Evolutionary conservation across 1,284 basidiomycete species (phyloP).

Genomic region (Rhizoctonia solani): DNA sequence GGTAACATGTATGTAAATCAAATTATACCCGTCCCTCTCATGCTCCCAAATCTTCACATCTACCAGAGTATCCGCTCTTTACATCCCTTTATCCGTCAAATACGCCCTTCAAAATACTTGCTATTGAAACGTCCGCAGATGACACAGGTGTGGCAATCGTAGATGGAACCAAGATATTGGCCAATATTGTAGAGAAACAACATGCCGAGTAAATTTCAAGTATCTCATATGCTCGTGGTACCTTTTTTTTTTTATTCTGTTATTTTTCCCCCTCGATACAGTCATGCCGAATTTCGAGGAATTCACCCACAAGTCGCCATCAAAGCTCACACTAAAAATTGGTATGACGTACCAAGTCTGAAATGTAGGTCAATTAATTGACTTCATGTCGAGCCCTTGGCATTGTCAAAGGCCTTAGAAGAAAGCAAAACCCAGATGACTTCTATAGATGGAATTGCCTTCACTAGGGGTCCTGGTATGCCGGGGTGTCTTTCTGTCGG

Average conservation of each 20-base stretch:
- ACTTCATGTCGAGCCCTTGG: conserved; percentile 62
- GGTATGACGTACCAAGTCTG: conserved; percentile 67
- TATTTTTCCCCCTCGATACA: conserved; percentile 42
- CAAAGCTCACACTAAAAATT: conserved; percentile 63
- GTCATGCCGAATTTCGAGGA: conserved; percentile 73
- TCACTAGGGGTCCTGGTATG: conserved; percentile 85
- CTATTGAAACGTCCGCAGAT: conserved; percentile 79
- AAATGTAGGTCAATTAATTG: conserved; percentile 18
- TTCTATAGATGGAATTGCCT: conserved; percentile 85
- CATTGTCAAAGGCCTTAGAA: conserved; percentile 66
- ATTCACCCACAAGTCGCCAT: conserved; percentile 84
- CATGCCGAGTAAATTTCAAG: conserved; percentile 56
- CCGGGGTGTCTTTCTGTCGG: conserved; percentile 77
- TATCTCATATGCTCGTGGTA: background rate
- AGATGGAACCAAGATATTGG: conserved; percentile 65
- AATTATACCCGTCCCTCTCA: background rate
- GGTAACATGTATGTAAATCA: conserved; percentile 21
- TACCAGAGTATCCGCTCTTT: background rate
- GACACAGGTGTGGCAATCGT: conserved; percentile 88
- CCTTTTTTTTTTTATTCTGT: background rate
- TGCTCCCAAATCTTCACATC: background rate
- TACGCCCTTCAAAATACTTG: conserved; percentile 61
- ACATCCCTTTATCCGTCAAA: background rate
- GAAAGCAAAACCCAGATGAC: conserved; percentile 62
- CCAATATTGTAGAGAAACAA: conserved; percentile 84